These are phyloP conservation scores for Blastobotrys americana DNA, from an alignment of 805 yeast genomes.

Conservation along the genomic window DNA sequence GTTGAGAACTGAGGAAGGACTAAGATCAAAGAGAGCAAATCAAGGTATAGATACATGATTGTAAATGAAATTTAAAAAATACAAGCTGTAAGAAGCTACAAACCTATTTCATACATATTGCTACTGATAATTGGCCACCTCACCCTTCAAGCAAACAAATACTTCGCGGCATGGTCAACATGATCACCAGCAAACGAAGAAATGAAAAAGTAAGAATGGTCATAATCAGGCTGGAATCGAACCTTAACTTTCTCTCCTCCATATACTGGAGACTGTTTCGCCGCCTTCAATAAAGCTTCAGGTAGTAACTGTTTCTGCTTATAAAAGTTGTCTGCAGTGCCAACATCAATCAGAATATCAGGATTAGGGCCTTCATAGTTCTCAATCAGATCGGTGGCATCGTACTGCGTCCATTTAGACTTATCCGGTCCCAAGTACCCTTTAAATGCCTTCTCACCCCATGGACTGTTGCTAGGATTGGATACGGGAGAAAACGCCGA, in stretches of 20 bases:
- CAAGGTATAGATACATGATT: too few relatives aligned
- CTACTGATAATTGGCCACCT: too few relatives aligned
- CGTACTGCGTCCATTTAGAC: constrained; percentile 66
- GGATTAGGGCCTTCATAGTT: constrained; percentile 44
- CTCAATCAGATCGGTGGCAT: constrained; percentile 72
- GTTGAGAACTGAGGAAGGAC: too few relatives aligned
- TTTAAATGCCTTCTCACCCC: constrained; percentile 83
- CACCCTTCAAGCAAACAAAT: constrained; percentile 32
- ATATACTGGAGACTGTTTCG: constrained; percentile 50
- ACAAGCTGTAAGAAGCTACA: too few relatives aligned
- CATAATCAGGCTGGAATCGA: constrained; percentile 70
- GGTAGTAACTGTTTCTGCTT: constrained; percentile 61
- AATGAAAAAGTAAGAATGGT: constrained; percentile 85
- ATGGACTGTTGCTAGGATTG: constrained; percentile 67
- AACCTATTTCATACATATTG: too few relatives aligned
- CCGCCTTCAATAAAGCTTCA: constrained; percentile 57
- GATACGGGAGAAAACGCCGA: constrained; percentile 88
- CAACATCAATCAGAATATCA: constrained; percentile 76
- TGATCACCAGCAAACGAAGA: constrained; percentile 75
- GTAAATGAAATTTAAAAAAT: too few relatives aligned
- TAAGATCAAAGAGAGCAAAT: too few relatives aligned
- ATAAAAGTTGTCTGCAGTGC: constrained; percentile 71
- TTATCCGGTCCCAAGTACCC: constrained; percentile 63
- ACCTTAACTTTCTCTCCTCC: constrained; percentile 50
- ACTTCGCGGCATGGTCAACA: constrained; percentile 78